A percentile compares a stretch with the other conserved stretches of the same genome.
Conservation (phyloP, 805 yeast species). For the Suhomyces pyralidae region DNA sequence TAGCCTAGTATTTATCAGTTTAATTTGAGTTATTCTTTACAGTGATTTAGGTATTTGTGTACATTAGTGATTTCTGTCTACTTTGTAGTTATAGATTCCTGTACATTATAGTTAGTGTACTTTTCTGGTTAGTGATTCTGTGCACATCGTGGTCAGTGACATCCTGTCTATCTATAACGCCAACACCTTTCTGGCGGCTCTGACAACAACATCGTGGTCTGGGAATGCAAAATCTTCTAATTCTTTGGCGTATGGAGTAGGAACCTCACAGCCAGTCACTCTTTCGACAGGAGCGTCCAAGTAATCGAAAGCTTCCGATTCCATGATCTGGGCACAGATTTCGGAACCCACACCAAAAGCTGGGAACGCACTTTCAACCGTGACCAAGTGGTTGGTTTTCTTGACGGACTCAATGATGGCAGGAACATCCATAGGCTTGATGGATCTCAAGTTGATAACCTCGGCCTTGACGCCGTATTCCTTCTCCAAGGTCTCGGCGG, state of each 20-base stretch:
- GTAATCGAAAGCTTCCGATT: conserved; percentile 96
- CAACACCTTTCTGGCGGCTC: conserved; percentile 80
- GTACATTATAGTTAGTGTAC: too few species aligned
- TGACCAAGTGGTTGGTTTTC: conserved; percentile 94
- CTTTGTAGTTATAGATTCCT: too few species aligned
- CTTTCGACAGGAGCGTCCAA: conserved; percentile 98
- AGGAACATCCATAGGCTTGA: conserved; percentile 92
- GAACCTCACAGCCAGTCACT: conserved; percentile 99
- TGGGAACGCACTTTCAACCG: conserved; percentile 98
- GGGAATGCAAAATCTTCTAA: conserved; percentile 99
- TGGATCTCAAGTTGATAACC: conserved; percentile 92
- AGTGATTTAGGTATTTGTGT: too few species aligned
- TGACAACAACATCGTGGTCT: conserved; percentile 82
- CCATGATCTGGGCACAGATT: conserved; percentile 96
- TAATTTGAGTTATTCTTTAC: too few species aligned
- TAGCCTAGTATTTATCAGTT: too few species aligned
- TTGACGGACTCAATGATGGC: conserved; percentile 83
- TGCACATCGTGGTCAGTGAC: too few species aligned
- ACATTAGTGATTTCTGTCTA: too few species aligned
- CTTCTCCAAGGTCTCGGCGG: conserved; percentile 83
- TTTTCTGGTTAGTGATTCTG: too few species aligned
- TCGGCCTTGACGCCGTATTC: conserved; percentile 88
- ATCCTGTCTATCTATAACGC: conserved; percentile 44
- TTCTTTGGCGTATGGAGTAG: conserved; percentile 96
- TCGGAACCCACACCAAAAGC: conserved; percentile 98